A percentile compares a stretch with the other conserved stretches of the same genome.
phyloP scores from a whole-genome alignment of 2,329 filamentous ascomycete genomes.

The Davidsoniella eucalypti region DNA sequence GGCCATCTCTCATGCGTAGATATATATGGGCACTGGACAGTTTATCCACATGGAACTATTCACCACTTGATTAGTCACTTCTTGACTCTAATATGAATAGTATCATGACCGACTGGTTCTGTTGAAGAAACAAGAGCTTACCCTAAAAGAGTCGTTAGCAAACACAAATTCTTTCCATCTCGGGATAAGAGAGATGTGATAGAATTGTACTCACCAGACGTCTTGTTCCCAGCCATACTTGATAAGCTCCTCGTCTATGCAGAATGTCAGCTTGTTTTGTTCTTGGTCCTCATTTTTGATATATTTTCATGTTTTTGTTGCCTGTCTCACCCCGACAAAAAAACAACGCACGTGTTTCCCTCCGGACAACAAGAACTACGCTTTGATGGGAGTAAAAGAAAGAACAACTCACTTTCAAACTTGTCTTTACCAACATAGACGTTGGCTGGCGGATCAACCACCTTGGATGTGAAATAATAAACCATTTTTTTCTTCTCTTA shows the following conservation, averaged over 20 bases:
- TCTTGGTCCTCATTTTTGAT: neutral
- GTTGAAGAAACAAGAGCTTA: neutral
- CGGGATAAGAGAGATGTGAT: slow-evolving; percentile 1
- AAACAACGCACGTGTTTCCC: neutral
- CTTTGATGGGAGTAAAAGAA: neutral
- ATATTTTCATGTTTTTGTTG: no score
- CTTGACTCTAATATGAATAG: neutral
- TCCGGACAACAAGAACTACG: neutral
- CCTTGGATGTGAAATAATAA: slow-evolving; percentile 83
- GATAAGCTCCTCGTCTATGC: slow-evolving; percentile 84
- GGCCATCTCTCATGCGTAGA: slow-evolving; percentile 61
- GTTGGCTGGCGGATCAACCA: slow-evolving; percentile 65
- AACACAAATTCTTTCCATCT: neutral
- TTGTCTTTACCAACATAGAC: slow-evolving; percentile 99
- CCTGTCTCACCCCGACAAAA: neutral
- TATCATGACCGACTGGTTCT: no score
- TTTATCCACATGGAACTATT: slow-evolving; percentile 90
- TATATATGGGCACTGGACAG: slow-evolving; percentile 94
- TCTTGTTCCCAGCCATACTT: slow-evolving; percentile 89
- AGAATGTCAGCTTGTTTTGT: neutral
- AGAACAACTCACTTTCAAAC: slow-evolving; percentile 63
- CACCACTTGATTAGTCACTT: neutral
- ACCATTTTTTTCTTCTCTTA: slow-evolving; percentile 47
- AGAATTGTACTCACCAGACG: slow-evolving; percentile 51
- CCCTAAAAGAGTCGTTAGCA: neutral